Evolutionary conservation across 208 protist genomes (phyloP), one percentile per base, ranked within the genome.

Genomic region (Perkinsela sp.): DNA sequence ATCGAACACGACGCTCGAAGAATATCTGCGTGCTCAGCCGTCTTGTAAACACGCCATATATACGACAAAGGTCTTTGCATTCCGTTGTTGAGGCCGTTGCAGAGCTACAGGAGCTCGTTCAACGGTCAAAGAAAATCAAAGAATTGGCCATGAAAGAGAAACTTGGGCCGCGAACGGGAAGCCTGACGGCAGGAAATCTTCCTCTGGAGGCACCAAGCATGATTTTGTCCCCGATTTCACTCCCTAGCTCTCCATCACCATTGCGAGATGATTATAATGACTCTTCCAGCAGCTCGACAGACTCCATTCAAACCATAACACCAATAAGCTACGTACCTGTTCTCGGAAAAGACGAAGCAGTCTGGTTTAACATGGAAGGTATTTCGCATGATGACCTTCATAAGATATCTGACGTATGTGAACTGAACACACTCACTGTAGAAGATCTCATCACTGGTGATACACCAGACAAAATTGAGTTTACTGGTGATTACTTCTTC

Each of bases 311-410:
- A 57, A 57, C 40, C 40, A 57, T 57, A n/a, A 57, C 40, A 6
- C 40, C 40, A n/a, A 22, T 57, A 22, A 57, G 40, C 40, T 57
- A 57, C 40, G 40, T 57, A n/a, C 40, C 40, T 22, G 22, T 57
- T 6, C 40, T 57, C 22, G 40, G 40, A 22, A 57, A 57, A 57
- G 6, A 57, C 22, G 40, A 57, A 22, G 40, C 40, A 57, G 13
- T 57, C 13, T 57, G 40, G 40, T 57, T 57, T 22, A 57, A 57
- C 40, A n/a, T 57, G 40, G 40, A 57, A 57, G 40, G 40, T n/a
- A 57, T 57, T n/a, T 57, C 40, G 40, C 40, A 57, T 57, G 40
- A 57, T 57, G 40, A 57, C 40, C 40, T 57, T 22, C 40, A 57
- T 6, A 57, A 57, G 22, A 57, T 57, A 6, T 57, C 40, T 6